phyloP scores from a whole-genome alignment of 768 basidiomycete species.

The Serendipita vermifera region DNA sequence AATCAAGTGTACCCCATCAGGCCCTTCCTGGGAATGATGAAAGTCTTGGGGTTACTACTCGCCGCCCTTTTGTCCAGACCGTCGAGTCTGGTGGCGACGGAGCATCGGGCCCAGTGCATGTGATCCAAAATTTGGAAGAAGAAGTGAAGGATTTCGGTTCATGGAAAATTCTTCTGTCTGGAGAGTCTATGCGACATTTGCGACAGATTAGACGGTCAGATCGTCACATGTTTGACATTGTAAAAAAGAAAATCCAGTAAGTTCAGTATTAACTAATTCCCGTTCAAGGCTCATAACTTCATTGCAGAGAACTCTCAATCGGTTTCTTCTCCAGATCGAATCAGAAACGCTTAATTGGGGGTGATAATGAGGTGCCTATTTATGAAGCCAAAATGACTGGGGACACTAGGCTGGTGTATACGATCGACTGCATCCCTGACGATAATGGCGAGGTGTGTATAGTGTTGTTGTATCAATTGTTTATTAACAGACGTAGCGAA shows the following conservation, averaged over 20 bases:
- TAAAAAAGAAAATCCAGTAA: conserved; percentile 58
- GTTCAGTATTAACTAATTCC: conserved; percentile 12
- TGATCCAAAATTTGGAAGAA: conserved; percentile 44
- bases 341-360: conserved; percentile 43
- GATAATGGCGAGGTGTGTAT: conserved; percentile 22
- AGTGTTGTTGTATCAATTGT: conserved; percentile 19
- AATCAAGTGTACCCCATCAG: conserved; percentile 10
- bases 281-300: background rate
- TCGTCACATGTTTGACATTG: conserved; percentile 35
- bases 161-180: conserved; percentile 48
- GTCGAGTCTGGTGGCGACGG: conserved; percentile 36
- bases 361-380: conserved; percentile 38
- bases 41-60: conserved; percentile 10
- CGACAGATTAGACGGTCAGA: conserved; percentile 36
- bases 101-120: conserved; percentile 46
- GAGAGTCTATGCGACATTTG: conserved; percentile 36
- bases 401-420: conserved; percentile 42
- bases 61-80: conserved; percentile 4
- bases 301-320: conserved; percentile 47
- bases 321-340: conserved; percentile 59
- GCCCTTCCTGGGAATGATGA: background rate
- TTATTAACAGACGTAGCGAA: conserved; percentile 17
- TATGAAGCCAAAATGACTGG: conserved; percentile 56
- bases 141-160: conserved; percentile 34
- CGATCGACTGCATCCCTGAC: conserved; percentile 35